Evolutionary conservation across 1,284 basidiomycete genomes (phyloP).

Genomic region (Boletus hoseneyae): DNA sequence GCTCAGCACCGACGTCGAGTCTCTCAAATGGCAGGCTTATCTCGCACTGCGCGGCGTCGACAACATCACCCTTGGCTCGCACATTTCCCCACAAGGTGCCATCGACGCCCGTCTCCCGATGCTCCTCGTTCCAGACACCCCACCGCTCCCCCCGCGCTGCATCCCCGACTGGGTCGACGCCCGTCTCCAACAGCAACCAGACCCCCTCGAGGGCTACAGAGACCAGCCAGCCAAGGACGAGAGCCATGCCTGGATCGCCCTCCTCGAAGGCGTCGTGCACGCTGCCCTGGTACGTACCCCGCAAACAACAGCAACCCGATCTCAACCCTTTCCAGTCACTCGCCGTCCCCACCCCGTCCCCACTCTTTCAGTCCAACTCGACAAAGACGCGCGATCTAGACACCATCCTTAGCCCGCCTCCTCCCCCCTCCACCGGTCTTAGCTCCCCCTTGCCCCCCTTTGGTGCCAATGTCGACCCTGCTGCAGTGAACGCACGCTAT

Average conservation of each 20-base stretch:
- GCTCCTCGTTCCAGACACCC: slow-evolving; percentile 49
- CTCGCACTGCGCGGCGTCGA: slow-evolving; percentile 63
- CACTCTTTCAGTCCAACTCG: slow-evolving; percentile 35
- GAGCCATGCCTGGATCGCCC: slow-evolving; percentile 72
- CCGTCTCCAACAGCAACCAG: slow-evolving; percentile 39
- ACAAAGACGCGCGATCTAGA: slow-evolving; percentile 36
- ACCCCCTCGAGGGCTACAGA: slow-evolving; percentile 61
- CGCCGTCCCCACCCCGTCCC: slow-evolving; percentile 41
- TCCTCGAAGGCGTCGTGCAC: slow-evolving; percentile 72
- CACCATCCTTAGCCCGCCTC: slow-evolving; percentile 56
- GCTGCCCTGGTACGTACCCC: slow-evolving; percentile 58
- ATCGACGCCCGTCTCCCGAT: slow-evolving; percentile 65
- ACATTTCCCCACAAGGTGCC: slow-evolving; percentile 63
- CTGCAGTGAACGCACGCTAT: slow-evolving; percentile 54
- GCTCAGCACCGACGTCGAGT: slow-evolving; percentile 74
- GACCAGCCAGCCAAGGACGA: slow-evolving; percentile 60
- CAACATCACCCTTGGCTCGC: slow-evolving; percentile 55
- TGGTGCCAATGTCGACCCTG: slow-evolving; percentile 51
- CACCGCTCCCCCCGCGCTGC: slow-evolving; percentile 56
- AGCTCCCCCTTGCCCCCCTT: slow-evolving; percentile 57
- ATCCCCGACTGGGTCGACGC: slow-evolving; percentile 72
- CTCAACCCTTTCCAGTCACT: slow-evolving; percentile 38
- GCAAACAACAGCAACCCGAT: neutral
- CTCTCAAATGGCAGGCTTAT: slow-evolving; percentile 83
- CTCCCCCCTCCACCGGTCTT: slow-evolving; percentile 65